Base-by-base conservation (phyloP, 495 filamentous ascomycete species). In the Hypomontagnella monticulosa region DNA sequence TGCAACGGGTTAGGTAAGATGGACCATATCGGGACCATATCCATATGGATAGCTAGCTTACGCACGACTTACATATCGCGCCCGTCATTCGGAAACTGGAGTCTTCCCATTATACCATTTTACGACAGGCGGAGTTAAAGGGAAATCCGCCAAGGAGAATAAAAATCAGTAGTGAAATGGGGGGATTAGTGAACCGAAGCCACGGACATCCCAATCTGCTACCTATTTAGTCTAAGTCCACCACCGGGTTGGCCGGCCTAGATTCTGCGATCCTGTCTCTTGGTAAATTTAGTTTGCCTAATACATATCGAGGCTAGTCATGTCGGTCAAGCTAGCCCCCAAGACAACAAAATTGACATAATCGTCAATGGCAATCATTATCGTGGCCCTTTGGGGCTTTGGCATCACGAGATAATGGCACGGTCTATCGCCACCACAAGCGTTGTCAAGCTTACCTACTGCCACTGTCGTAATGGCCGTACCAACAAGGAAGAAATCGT, bases 341-440 rank as follows among this genome's bases (percentile, higher is more conserved):
- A 37, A 38, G 15, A 53, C 12, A 38, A 40, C 37, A 20, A 11
- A 12, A 14, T 12, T 38, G 36, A 38, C 36, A 38, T 38, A 38
- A 12, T 10, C 36, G 43, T 36, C 60, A 36, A 38, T 47, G 51
- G 42, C 27, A 46, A 56, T 38, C 14, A 57, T 54, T 42, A 59
- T 38, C 43, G 56, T 40, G 46, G 41, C 42, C n/a, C n/a, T n/a
- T n/a, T n/a, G n/a, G n/a, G n/a, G n/a, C n/a, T 12, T 43, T 20
- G 34, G 58, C 15, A 63, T 69, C 66, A 57, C 44, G 46, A 69
- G 66, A 69, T 54, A 55, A 57, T 69, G 66, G 66, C 56, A 52
- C 56, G 60, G 56, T 66, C 50, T 23, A 44, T 20, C 36, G 44
- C 59, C 14, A 59, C 42, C 43, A 47, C 55, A 37, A 48, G 2